Evolutionary conservation across 176 grass and related monocot species (phyloP).

Genomic region (Eleusine indica): DNA sequence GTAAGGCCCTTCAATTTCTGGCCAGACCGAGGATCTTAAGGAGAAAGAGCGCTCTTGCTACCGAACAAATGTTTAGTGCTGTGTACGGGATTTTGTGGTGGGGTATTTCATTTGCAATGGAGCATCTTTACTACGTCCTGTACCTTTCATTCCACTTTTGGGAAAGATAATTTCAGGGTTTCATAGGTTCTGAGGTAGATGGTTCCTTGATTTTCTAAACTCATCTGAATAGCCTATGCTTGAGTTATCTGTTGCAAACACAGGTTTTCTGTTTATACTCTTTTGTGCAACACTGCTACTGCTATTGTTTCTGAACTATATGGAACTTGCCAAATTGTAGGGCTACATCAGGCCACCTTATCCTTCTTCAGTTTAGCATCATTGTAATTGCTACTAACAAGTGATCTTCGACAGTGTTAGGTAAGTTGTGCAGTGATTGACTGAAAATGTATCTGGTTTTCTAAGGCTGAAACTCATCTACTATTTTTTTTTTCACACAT

Average conservation of each 20-base stretch:
- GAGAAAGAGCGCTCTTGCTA: constrained; percentile 41
- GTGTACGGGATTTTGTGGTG: constrained; percentile 46
- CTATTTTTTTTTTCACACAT: background rate
- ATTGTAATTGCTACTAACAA: constrained; percentile 23
- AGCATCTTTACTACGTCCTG: constrained; percentile 33
- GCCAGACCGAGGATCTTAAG: constrained; percentile 44
- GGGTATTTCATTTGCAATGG: constrained; percentile 44
- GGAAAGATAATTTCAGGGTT: constrained; percentile 29
- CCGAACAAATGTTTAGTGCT: constrained; percentile 37
- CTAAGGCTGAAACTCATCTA: constrained; percentile 29
- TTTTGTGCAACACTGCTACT: constrained; percentile 8
- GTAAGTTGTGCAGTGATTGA: constrained; percentile 33
- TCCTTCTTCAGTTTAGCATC: constrained; percentile 10
- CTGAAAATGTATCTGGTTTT: constrained; percentile 17
- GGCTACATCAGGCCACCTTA: constrained; percentile 17
- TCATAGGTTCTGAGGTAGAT: constrained; percentile 15
- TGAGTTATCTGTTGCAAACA: constrained; percentile 16
- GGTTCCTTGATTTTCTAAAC: constrained; percentile 10
- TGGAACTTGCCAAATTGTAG: constrained; percentile 33
- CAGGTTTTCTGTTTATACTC: constrained; percentile 24
- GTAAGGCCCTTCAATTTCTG: constrained; percentile 43
- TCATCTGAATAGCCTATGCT: constrained; percentile 12
- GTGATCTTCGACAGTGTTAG: constrained; percentile 19
- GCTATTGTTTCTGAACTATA: constrained; percentile 37
- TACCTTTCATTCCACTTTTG: constrained; percentile 30